Evolutionary conservation across 495 filamentous ascomycete species (phyloP), one percentile per base, ranked within the genome.

Genomic region (Patellaria atrata): DNA sequence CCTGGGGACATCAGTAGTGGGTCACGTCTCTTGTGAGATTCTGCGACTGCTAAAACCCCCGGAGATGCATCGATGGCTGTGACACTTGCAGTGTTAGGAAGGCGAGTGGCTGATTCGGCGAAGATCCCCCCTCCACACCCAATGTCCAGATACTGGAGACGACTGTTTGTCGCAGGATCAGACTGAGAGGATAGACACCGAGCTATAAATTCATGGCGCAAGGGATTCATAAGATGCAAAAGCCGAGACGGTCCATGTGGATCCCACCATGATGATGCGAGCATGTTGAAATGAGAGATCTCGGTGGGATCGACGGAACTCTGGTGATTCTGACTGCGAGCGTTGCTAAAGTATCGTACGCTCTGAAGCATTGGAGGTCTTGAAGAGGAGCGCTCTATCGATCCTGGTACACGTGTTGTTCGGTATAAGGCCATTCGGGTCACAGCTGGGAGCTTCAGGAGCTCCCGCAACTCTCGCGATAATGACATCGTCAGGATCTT

Each of bases 91-190:
- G 82, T 84, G 21, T 59, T 63, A 4, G 64, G 50, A 12, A 82
- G 58, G n/a, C 89, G 71, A 3, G 91, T 86, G 5, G 89, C 80
- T 3, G 75, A 81, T 50, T 97, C 89, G 32, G 85, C 81, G 52
- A 96, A 92, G 57, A 97, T 97, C 30, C 89, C 89, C 16, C 84
- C 89, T 40, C 89, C 89, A 58, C 91, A 96, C 50, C 89, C 89
- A 33, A 97, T 70, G 57, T 96, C 91, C 22, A 97, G 77, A 58
- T 83, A 93, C 29, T 69, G 41, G 9, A 40, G 33, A 19, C 37
- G 31, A 21, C 17, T 14, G 23, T 26, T 33, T 23, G 19, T 31
- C 30, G 27, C 27, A 43, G 53, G n/a, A 51, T 51, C 5, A 16
- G 50, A 52, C 26, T 61, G 60, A 13, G 63, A 62, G 44, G 66